Conservation (phyloP, 768 basidiomycete species). For the Cyclocybe cylindracea region DNA sequence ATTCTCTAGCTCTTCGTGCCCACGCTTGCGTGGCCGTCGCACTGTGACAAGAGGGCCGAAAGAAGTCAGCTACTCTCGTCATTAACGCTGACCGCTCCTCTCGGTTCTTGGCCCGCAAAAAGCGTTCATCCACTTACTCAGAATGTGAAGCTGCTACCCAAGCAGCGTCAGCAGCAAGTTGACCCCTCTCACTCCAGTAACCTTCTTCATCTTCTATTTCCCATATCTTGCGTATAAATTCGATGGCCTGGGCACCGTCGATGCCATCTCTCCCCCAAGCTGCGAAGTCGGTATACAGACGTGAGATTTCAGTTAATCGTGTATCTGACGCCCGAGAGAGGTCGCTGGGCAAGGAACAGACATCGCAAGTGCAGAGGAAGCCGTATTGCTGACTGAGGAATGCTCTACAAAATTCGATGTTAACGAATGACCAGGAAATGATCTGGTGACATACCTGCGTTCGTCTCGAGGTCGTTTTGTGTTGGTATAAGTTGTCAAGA, state of each 20-base stretch:
- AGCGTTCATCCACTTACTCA: conserved; percentile 45
- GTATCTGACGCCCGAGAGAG: conserved; percentile 53
- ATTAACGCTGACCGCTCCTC: neutral
- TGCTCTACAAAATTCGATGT: conserved; percentile 34
- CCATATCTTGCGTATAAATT: conserved; percentile 54
- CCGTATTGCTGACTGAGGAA: conserved; percentile 52
- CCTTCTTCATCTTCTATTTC: conserved; percentile 59
- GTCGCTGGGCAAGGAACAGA: conserved; percentile 53
- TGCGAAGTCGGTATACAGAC: conserved; percentile 44
- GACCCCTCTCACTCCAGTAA: conserved; percentile 66
- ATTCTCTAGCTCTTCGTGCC: conserved; percentile 48
- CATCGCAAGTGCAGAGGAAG: conserved; percentile 58
- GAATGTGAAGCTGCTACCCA: conserved; percentile 63
- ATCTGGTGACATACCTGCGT: conserved; percentile 42
- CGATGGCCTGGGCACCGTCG: conserved; percentile 50
- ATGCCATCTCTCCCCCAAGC: conserved; percentile 50
- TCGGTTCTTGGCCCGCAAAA: neutral
- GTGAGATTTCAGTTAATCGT: conserved; percentile 46
- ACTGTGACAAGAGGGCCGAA: conserved; percentile 30
- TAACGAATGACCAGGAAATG: neutral
- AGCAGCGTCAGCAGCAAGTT: conserved; percentile 60
- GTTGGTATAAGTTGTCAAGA: conserved; percentile 62
- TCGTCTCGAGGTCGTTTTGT: conserved; percentile 54
- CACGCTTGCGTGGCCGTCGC: conserved; percentile 46
- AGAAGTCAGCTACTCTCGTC: neutral